Evolutionary conservation across 805 yeast genomes (phyloP).

Genomic region (Yamadazyma paraphyllophila): DNA sequence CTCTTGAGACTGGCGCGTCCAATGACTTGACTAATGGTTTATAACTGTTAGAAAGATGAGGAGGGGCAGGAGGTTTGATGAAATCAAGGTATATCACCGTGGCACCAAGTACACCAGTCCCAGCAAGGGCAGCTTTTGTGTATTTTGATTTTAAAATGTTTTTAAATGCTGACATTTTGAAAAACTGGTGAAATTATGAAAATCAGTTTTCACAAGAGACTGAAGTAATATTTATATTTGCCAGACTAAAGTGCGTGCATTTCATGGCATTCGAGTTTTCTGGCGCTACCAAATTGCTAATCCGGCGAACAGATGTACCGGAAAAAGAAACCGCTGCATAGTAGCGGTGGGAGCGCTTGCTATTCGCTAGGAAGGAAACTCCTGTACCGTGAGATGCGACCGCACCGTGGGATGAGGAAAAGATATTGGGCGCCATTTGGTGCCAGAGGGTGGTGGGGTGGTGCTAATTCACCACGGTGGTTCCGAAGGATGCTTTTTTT

Average conservation of each 20-base stretch:
- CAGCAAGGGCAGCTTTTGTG: slow-evolving; percentile 30
- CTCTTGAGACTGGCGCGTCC: slow-evolving; percentile 56
- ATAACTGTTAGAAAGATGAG: slow-evolving; percentile 27
- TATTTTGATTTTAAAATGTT: slow-evolving; percentile 22
- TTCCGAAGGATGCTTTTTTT: background rate
- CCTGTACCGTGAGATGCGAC: no score
- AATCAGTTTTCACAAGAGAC: background rate
- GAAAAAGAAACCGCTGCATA: background rate
- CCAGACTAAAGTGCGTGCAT: background rate
- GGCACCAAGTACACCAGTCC: slow-evolving; percentile 35
- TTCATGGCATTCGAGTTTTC: background rate
- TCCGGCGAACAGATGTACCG: background rate
- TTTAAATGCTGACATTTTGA: slow-evolving; percentile 5
- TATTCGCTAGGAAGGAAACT: background rate
- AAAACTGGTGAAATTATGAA: background rate
- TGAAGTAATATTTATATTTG: background rate
- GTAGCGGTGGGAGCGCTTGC: background rate
- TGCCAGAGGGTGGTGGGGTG: no score
- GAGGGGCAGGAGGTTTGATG: slow-evolving; percentile 31
- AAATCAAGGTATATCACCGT: slow-evolving; percentile 41
- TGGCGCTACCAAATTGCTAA: background rate
- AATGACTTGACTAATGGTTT: slow-evolving; percentile 45
- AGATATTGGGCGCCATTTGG: no score
- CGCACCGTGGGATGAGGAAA: no score
- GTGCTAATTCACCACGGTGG: background rate